phyloP scores from a whole-genome alignment of 441 rosid genomes.

The Gossypium gossypioides region DNA sequence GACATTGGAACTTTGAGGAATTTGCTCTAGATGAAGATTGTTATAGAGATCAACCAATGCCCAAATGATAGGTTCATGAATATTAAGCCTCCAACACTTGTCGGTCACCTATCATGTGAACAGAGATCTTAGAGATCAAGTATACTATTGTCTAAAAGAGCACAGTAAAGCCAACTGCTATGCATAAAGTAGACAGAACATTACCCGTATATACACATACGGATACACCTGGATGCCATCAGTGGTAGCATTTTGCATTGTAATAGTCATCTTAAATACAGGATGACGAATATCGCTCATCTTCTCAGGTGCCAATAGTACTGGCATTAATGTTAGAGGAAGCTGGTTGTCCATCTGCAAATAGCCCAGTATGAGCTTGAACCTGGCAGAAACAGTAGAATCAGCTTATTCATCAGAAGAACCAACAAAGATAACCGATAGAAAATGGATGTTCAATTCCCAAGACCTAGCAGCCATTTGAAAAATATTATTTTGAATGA shows the following conservation, averaged over 20 bases:
- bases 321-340: slow-evolving; percentile 90
- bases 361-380: slow-evolving; percentile 81
- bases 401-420: slow-evolving; percentile 7
- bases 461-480: neutral
- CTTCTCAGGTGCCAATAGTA: slow-evolving; percentile 80
- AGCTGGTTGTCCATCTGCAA: slow-evolving; percentile 96
- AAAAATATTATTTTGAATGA: neutral
- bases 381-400: slow-evolving; percentile 43
- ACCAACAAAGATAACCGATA: neutral
- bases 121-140: slow-evolving; percentile 7
- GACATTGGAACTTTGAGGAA: slow-evolving; percentile 66
- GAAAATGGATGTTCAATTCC: neutral
- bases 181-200: slow-evolving; percentile 19
- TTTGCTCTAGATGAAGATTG: slow-evolving; percentile 71
- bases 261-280: slow-evolving; percentile 88
- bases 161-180: slow-evolving; percentile 7
- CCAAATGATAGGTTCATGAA: slow-evolving; percentile 98
- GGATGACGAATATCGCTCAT: slow-evolving; percentile 63
- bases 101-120: slow-evolving; percentile 62
- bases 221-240: slow-evolving; percentile 83
- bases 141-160: slow-evolving; percentile 5
- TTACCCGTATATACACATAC: slow-evolving; percentile 79
- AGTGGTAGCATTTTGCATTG: slow-evolving; percentile 61
- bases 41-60: slow-evolving; percentile 64
- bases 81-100: slow-evolving; percentile 77